A percentile compares a stretch with the other conserved stretches of the same genome.
Evolutionary conservation across 805 yeast genomes (phyloP).

Genomic region (Ogataea paraovalis): DNA sequence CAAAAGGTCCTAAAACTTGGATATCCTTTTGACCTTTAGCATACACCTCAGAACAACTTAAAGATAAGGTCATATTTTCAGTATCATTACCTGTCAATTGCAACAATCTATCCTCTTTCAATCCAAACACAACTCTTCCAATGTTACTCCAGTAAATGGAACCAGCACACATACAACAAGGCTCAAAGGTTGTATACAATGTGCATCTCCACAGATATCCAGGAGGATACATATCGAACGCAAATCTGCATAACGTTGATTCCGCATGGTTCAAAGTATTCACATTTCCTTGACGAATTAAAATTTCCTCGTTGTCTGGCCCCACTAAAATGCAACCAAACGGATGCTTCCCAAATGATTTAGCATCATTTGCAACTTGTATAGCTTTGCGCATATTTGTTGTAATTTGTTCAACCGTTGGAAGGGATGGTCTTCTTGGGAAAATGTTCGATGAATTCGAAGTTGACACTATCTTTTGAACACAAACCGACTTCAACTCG

Average conservation of each 20-base stretch:
- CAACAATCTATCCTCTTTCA: conserved; percentile 18
- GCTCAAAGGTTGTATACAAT: conserved; percentile 29
- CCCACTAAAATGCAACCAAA: conserved; percentile 29
- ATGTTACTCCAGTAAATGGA: conserved; percentile 28
- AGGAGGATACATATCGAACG: conserved; percentile 18
- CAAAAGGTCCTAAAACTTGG: conserved; percentile 26
- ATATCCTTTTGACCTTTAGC: conserved; percentile 26
- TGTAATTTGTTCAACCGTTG: not conserved
- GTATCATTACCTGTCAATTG: conserved; percentile 22
- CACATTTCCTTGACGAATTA: conserved; percentile 26
- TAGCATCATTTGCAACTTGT: conserved; percentile 19
- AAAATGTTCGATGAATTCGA: not conserved
- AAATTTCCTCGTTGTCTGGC: conserved; percentile 21
- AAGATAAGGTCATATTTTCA: conserved; percentile 27
- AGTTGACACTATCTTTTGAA: not conserved
- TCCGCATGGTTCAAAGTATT: conserved; percentile 31
- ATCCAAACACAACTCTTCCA: conserved; percentile 27
- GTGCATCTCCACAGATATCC: conserved; percentile 28
- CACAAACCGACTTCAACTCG: not conserved
- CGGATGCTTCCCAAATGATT: conserved; percentile 24
- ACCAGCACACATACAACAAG: conserved; percentile 31
- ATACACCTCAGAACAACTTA: conserved; percentile 20
- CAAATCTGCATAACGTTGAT: conserved; percentile 21
- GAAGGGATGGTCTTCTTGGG: not conserved
- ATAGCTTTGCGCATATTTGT: conserved; percentile 12